Percentiles rank a stretch among this genome's conserved stretches.
phyloP scores from a whole-genome alignment of 2,329 filamentous ascomycete genomes.

The Diplodia sapinea region DNA sequence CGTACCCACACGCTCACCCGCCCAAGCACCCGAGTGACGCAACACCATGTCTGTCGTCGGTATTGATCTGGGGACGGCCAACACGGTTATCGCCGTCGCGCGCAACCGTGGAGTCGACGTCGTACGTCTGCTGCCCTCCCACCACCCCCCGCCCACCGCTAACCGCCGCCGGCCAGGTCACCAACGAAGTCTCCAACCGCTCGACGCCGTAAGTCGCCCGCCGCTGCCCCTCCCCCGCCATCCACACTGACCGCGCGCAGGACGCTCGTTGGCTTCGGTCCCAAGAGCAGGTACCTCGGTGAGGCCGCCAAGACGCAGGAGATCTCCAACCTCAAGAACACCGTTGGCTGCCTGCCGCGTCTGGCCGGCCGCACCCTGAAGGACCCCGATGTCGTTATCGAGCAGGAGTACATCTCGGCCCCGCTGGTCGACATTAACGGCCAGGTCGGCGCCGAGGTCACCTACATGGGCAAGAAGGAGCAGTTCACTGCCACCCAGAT shows the following conservation, averaged over 20 bases:
- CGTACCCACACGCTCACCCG: slow-evolving; percentile 20
- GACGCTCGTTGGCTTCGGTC: slow-evolving; percentile 91
- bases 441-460: slow-evolving; percentile 92
- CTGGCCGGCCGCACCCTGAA: slow-evolving; percentile 83
- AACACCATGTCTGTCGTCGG: slow-evolving; percentile 69
- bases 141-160: slow-evolving; percentile 40
- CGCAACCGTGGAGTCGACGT: slow-evolving; percentile 99
- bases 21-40: slow-evolving; percentile 30
- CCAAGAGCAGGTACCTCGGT: slow-evolving; percentile 91
- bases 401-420: slow-evolving; percentile 89
- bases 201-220: slow-evolving; percentile 82
- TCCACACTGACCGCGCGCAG: slow-evolving; percentile 54
- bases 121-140: slow-evolving; percentile 64
- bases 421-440: slow-evolving; percentile 88
- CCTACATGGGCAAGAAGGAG: slow-evolving; percentile 92
- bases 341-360: slow-evolving; percentile 88
- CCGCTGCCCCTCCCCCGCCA: slow-evolving; percentile 33
- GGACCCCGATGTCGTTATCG: slow-evolving; percentile 91
- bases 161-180: slow-evolving; percentile 67
- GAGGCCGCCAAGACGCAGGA: slow-evolving; percentile 98
- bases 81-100: slow-evolving; percentile 96
- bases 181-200: slow-evolving; percentile 99
- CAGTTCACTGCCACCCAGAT: slow-evolving; percentile 94
- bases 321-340: slow-evolving; percentile 99
- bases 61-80: slow-evolving; percentile 94